Base-by-base conservation (phyloP, 148 eudicot genomes). In the Camellia granthamiana region DNA sequence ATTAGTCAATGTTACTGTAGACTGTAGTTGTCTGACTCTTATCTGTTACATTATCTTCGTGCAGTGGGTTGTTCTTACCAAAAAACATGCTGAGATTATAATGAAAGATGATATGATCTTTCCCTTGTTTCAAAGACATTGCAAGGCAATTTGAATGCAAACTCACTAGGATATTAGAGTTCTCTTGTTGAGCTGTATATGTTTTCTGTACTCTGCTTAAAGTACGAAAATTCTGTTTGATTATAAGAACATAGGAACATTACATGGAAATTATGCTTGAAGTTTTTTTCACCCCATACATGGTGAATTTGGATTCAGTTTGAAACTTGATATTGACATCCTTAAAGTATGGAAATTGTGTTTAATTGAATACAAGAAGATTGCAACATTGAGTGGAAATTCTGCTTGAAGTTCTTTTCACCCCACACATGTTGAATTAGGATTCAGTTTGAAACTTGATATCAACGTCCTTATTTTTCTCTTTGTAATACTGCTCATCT, bases 21-120 rank as follows among this genome's bases (percentile, higher is more conserved):
- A 9, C 46, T 64, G 79, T 76, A 30, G 43, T 21, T 77, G 66
- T 77, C 59, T 49, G 42, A 3, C 79, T 77, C 59, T 78, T 58
- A 46, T 86, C 67, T 80, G 65, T 73, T 77, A 55, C 67, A 30
- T 66, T 51, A 23, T 63, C 12, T 84, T 84, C 63, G 78, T 90
- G 89, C 89, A 95, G 98, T 95, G 98, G 98, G 97, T 71, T 85
- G 90, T 90, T 75, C 87, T 95, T 75, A 88, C 85, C 84, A 87
- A 97, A 86, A 93, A 95, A 81, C 98, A 95, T 84, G 98, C 98
- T 30, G 86, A 89, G 78, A 82, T 88, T 84, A 86, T 92, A 5
- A 87, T 92, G 59, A 87, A 90, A 74, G 98, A 95, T 79, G 87
- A 90, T 41, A 85, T 80, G 2, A 90, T 90, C n/a, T 92, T 90